Evolutionary conservation across 768 basidiomycete species (phyloP), one percentile per base, ranked within the genome.

Genomic region (Pluteus cervinus): DNA sequence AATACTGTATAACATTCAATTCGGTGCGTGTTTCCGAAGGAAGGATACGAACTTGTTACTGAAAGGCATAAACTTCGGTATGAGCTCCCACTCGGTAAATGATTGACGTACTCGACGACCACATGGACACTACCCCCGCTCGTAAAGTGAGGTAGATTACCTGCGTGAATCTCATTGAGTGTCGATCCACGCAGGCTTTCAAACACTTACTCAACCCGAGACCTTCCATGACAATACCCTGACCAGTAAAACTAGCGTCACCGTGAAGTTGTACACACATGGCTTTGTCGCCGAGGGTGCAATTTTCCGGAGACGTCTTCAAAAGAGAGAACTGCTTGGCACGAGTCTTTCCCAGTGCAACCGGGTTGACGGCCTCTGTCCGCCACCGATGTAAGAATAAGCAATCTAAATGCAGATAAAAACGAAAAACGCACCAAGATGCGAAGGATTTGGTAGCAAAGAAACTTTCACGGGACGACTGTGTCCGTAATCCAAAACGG

Each of bases 261-360:
- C 92, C 92, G 45, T 94, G 92, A 32, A 96, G 58, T 50, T 92
- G 88, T 0, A 94, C 81, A 44, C 84, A 90, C 76, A 94, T 81
- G 3, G 82, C 92, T 49, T 70, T 74, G 54, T 81, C 79, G 1
- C 86, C 75, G 3, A 76, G 56, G 39, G 66, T 58, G 45, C 75
- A 76, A 34, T 73, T 66, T 2, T 60, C 61, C 4, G 75, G 71
- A 12, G 70, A 81, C 5, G 65, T 73, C 58, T 77, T 85, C 29
- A 93, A 66, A 2, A 94, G 68, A 1, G 85, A 71, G 47, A 81
- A 89, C 53, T 96, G 91, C 53, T 94, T 91, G 1, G 88, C 89
- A 11, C 92, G 82, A 4, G 88, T 86, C 54, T 92, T 89, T 4
- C 92, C 92, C 1, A 92, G 60, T 0, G 86, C 91, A 17, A 94